Conservation (phyloP, 2,329 filamentous ascomycete species). For the Colletotrichum orbiculare region DNA sequence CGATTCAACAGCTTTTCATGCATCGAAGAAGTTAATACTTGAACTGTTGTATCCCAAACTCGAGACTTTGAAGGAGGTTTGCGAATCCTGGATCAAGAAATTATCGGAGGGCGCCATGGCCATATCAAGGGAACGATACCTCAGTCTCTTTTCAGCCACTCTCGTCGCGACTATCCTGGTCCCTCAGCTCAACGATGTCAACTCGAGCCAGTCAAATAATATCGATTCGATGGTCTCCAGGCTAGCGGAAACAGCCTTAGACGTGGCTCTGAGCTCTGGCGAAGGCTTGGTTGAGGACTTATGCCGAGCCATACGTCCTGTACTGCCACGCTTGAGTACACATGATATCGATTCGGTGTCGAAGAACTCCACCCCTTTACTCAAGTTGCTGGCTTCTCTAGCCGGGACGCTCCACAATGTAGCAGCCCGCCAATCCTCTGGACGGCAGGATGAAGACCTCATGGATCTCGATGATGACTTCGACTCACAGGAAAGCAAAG, state of each 20-base stretch:
- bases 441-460: slow-evolving; percentile 55
- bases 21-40: slow-evolving; percentile 61
- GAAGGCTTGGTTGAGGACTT: slow-evolving; percentile 58
- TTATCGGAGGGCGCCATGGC: slow-evolving; percentile 58
- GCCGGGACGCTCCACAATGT: slow-evolving; percentile 48
- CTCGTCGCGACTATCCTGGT: slow-evolving; percentile 58
- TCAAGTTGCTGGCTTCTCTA: slow-evolving; percentile 56
- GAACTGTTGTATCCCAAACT: slow-evolving; percentile 66
- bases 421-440: slow-evolving; percentile 45
- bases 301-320: slow-evolving; percentile 56
- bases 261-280: slow-evolving; percentile 53
- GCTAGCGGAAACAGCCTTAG: slow-evolving; percentile 54
- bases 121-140: slow-evolving; percentile 63
- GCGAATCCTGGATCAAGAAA: slow-evolving; percentile 58
- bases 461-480: slow-evolving; percentile 78
- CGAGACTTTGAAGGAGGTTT: slow-evolving; percentile 59
- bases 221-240: slow-evolving; percentile 56
- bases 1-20: slow-evolving; percentile 52
- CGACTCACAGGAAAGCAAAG: slow-evolving; percentile 67
- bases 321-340: slow-evolving; percentile 57
- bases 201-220: slow-evolving; percentile 60
- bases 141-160: slow-evolving; percentile 62
- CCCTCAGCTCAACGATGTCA: slow-evolving; percentile 58
- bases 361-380: slow-evolving; percentile 52
- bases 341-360: slow-evolving; percentile 51